These are phyloP conservation scores for Rhynchospora pubera DNA, from an alignment of 176 grass and related monocot species.

Conservation along the genomic window DNA sequence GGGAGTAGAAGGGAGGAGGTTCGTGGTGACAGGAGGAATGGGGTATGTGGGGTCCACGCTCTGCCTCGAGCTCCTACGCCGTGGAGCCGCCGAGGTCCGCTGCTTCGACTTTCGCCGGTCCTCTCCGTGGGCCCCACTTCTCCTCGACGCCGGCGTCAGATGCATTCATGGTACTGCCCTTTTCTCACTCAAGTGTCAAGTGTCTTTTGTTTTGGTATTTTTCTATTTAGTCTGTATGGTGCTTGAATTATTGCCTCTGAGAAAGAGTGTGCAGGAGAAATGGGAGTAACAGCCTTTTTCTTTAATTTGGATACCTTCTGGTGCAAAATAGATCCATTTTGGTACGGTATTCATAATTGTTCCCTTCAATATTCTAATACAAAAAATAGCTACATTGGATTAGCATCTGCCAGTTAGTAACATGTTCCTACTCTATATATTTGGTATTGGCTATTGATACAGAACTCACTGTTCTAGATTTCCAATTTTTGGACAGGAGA, in stretches of 20 bases:
- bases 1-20: conserved; percentile 65
- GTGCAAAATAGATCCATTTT: not conserved
- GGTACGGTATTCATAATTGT: not conserved
- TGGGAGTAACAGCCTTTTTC: not conserved
- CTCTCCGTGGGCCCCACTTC: conserved; percentile 48
- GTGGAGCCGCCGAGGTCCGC: conserved; percentile 64
- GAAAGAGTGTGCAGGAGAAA: not conserved
- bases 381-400: not conserved
- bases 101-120: conserved; percentile 54
- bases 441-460: not conserved
- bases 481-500: conserved; percentile 48
- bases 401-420: not conserved
- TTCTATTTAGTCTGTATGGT: not conserved
- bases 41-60: conserved; percentile 72
- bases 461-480: not conserved
- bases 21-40: conserved; percentile 69
- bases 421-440: not conserved
- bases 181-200: not conserved
- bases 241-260: not conserved
- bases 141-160: conserved; percentile 43
- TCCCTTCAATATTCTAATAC: not conserved
- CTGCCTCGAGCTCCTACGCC: conserved; percentile 65
- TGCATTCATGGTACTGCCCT: conserved; percentile 37
- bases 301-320: not conserved
- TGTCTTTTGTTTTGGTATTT: not conserved